A percentile compares a stretch with the other conserved stretches of the same genome.
phyloP scores from a whole-genome alignment of 441 rosid genomes.

The Pelargonium myrrhifolium region DNA sequence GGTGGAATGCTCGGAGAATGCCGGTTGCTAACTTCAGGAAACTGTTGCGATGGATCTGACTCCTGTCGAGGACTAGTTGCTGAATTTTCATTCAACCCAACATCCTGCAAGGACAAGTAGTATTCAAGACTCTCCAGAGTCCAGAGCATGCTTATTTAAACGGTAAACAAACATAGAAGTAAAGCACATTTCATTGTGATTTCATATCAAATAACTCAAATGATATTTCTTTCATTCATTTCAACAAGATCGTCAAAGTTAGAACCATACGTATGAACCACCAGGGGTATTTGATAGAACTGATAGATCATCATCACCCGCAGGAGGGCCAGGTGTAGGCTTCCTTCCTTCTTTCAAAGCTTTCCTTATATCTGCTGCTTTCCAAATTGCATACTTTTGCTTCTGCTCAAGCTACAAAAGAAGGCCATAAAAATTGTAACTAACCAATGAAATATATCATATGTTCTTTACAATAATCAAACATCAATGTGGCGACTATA shows the following conservation, averaged over 20 bases:
- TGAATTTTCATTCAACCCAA: constrained; percentile 36
- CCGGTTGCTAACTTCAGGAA: constrained; percentile 23
- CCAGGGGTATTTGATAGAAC: constrained; percentile 38
- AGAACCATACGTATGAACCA: constrained; percentile 46
- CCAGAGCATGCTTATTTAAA: no score
- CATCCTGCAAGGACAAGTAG: constrained; percentile 46
- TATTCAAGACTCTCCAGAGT: constrained; percentile 10
- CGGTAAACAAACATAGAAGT: not conserved
- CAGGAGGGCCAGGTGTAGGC: constrained; percentile 83
- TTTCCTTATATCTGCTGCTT: constrained; percentile 92
- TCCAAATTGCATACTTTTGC: constrained; percentile 93
- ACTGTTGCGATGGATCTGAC: constrained; percentile 31
- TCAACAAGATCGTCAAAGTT: constrained; percentile 14
- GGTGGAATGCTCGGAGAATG: constrained; percentile 28
- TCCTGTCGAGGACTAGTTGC: constrained; percentile 37
- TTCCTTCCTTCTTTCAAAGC: constrained; percentile 92
- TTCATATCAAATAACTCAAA: not conserved
- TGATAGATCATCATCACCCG: constrained; percentile 51
- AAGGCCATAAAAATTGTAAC: constrained; percentile 5
- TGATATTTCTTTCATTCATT: not conserved
- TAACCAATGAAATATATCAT: not conserved
- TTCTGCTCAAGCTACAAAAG: constrained; percentile 64
- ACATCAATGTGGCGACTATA: not conserved
- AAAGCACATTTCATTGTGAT: not conserved
- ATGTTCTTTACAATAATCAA: not conserved